Percentiles rank a stretch among this genome's conserved stretches.
phyloP scores from a whole-genome alignment of 257 asterid genomes.

The Nicotiana otophora region DNA sequence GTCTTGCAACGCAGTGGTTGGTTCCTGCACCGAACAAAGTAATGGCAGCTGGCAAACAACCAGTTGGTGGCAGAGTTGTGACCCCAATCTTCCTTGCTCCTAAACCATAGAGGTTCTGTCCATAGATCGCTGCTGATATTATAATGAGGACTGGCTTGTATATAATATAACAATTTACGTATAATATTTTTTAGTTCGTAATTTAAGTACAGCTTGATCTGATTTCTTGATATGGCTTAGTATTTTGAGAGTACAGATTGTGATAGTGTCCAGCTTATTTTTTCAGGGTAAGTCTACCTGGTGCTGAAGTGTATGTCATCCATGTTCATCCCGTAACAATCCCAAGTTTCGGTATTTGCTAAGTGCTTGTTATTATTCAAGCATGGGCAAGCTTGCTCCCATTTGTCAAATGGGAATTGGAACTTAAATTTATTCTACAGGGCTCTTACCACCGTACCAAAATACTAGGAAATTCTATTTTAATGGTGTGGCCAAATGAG shows the following conservation, averaged over 20 bases:
- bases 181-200: background rate
- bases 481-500: background rate
- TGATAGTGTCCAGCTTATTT: background rate
- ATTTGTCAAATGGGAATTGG: background rate
- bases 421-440: background rate
- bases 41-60: constrained; percentile 84
- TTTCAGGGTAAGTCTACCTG: background rate
- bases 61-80: constrained; percentile 67
- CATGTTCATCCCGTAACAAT: background rate
- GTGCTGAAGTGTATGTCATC: background rate
- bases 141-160: background rate
- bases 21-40: constrained; percentile 62
- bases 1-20: constrained; percentile 55
- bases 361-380: background rate
- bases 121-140: background rate
- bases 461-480: background rate
- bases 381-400: background rate
- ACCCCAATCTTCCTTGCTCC: constrained; percentile 81
- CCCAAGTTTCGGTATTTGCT: background rate
- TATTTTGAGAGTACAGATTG: background rate
- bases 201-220: background rate
- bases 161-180: background rate
- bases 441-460: background rate
- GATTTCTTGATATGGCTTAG: background rate
- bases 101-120: constrained; percentile 46